Conservation (phyloP, 108 stramenopile species). For the Pseudonitzschia delicatissima region DNA sequence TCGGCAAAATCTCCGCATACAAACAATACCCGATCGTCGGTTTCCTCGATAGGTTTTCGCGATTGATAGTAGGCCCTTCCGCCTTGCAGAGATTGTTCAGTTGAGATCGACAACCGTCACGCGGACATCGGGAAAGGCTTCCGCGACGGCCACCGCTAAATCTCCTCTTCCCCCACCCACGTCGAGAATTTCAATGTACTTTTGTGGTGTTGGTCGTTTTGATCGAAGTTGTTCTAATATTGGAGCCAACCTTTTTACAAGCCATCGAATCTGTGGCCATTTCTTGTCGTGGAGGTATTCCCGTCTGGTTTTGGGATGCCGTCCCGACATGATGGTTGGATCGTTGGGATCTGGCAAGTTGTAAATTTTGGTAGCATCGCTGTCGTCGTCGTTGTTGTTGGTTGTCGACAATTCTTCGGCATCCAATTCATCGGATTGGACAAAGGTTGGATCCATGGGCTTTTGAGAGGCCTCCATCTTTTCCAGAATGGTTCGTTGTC, state of each 20-base stretch:
- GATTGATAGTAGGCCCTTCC: conserved; percentile 22
- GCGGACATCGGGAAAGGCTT: conserved; percentile 25
- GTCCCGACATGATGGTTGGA: conserved; percentile 17
- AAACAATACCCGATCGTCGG: conserved; percentile 13
- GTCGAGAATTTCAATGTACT: conserved; percentile 32
- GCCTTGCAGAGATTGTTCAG: conserved; percentile 42
- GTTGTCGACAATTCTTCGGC: background rate
- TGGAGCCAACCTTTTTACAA: conserved; percentile 32
- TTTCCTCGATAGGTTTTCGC: background rate
- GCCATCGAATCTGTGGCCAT: conserved; percentile 45
- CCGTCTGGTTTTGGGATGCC: conserved; percentile 35
- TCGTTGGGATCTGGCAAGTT: conserved; percentile 9
- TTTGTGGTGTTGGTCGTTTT: background rate
- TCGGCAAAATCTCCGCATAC: conserved; percentile 18
- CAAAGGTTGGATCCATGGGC: background rate
- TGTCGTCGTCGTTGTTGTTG: background rate
- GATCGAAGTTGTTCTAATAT: background rate
- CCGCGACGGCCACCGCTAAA: conserved; percentile 48
- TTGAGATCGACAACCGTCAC: conserved; percentile 57
- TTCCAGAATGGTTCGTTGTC: conserved; percentile 7
- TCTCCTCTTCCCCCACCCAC: conserved; percentile 67
- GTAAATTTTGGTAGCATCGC: background rate
- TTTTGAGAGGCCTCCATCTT: conserved; percentile 15
- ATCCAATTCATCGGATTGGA: background rate
- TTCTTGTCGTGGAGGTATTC: conserved; percentile 52